Base-by-base conservation (phyloP, 768 basidiomycete genomes). In the Pleurotus giganteus region DNA sequence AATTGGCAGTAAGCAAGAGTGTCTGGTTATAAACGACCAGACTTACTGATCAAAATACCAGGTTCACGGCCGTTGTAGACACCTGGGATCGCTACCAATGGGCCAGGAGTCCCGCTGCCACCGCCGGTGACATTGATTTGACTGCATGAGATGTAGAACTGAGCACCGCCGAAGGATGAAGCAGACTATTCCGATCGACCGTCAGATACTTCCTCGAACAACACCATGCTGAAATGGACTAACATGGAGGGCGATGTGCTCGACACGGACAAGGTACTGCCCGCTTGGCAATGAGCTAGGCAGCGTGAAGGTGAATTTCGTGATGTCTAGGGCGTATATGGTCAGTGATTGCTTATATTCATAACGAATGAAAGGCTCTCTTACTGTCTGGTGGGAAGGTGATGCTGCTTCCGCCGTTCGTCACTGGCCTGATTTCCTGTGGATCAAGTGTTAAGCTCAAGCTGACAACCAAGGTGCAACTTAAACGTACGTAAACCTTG, bases 321-420 rank as follows among this genome's bases (percentile, higher is more conserved):
- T 58, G 13, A 68, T 23, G 47, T 63, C 69, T 66, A 55, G 2
- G 42, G 3, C 8, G 32, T 21, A 32, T 34, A 21, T 12, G 7
- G 21, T n/a, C 8, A 28, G 54, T 51, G 17, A 19, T 17, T 7
- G 7, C 8, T 41, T 19, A 27, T 34, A 3, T 7, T 11, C 12
- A 11, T 12, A n/a, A 37, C 27, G 39, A 47, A 56, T 47, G 52
- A 41, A 43, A 15, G 28, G 36, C 13, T 36, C n/a, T 60, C 64
- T 47, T 53, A 70, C 76, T 74, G 56, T 74, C 61, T 27, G 77
- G 70, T 31, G 78, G 79, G 68, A 71, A 81, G 41, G 68, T 68
- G 65, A 80, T 81, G 45, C 66, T 70, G 39, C 47, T 63, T 44
- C 79, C 78, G 36, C 78, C 78, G 60, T 80, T 65, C 23, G 78